Percentiles rank a stretch among this genome's conserved stretches.
Evolutionary conservation across 2,329 filamentous ascomycete genomes (phyloP).

Genomic region (Chaetomiaceae sp.): DNA sequence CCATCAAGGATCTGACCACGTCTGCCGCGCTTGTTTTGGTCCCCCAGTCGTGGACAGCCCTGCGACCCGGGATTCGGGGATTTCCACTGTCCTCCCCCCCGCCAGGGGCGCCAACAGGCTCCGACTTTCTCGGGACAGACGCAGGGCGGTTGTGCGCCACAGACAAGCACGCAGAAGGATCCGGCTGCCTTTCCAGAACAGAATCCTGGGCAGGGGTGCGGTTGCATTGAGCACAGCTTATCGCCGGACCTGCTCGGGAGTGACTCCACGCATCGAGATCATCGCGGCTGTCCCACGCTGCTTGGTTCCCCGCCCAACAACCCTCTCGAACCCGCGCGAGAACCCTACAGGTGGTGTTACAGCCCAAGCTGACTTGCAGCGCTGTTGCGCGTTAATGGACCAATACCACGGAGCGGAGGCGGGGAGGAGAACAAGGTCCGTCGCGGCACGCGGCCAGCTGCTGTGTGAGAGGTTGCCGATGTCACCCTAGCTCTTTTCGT

Average conservation of each 20-base stretch:
- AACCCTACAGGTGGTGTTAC: neutral
- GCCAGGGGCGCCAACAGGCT: slow-evolving; percentile 10
- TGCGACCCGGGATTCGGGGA: neutral
- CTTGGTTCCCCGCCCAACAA: no score
- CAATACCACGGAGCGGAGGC: neutral
- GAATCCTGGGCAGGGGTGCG: neutral
- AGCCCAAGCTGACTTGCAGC: slow-evolving; percentile 2
- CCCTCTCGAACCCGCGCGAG: neutral
- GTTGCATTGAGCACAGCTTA: neutral
- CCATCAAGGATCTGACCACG: slow-evolving; percentile 9
- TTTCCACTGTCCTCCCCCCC: neutral
- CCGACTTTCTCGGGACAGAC: slow-evolving; percentile 1
- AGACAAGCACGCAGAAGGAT: slow-evolving; percentile 8
- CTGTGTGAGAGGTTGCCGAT: no score
- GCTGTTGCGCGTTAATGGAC: neutral
- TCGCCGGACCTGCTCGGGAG: slow-evolving; percentile 1
- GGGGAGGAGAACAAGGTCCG: no score
- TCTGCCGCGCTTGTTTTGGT: neutral
- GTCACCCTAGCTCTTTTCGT: no score
- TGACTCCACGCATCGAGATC: neutral
- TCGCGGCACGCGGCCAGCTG: no score
- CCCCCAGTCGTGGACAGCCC: neutral
- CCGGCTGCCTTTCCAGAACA: neutral
- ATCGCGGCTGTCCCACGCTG: no score
- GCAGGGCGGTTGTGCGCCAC: slow-evolving; percentile 7